A percentile compares a stretch with the other conserved stretches of the same genome.
Conservation (phyloP, 371 early-diverging fungal species). For the Conidiobolus coronatus region DNA sequence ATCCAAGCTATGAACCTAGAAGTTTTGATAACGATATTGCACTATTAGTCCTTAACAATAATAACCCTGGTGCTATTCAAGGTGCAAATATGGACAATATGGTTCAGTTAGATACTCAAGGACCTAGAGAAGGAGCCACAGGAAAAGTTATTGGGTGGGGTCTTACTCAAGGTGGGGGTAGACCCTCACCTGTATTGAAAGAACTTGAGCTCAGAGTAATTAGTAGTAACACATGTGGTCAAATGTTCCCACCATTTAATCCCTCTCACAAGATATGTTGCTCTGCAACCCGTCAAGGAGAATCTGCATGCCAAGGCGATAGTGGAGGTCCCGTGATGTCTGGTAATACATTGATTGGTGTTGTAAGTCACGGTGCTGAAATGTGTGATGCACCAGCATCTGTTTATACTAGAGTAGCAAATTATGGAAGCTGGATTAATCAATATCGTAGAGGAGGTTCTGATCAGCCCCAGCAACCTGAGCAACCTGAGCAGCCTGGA, state of each 20-base stretch:
- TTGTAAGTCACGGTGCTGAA: not conserved
- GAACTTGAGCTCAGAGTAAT: no score
- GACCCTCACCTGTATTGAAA: no score
- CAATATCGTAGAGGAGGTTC: not conserved
- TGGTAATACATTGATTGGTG: not conserved
- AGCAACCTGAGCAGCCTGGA: no score
- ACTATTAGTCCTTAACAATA: no score
- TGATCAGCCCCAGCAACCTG: not conserved
- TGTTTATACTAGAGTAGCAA: not conserved
- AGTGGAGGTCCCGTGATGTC: not conserved
- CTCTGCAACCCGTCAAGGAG: not conserved
- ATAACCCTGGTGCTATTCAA: no score
- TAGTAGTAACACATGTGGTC: not conserved
- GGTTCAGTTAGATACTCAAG: not conserved
- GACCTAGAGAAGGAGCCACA: not conserved
- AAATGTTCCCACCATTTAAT: not conserved
- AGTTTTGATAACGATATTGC: no score
- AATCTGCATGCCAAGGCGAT: not conserved
- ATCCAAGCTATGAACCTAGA: no score
- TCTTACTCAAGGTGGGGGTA: not conserved
- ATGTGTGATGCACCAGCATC: not conserved
- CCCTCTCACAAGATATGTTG: not conserved
- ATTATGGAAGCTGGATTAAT: not conserved
- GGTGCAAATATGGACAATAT: no score
- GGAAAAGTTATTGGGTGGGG: not conserved